Evolutionary conservation across 2,329 filamentous ascomycete genomes (phyloP), one percentile per base, ranked within the genome.

Genomic region (Arthrobotrys conoides): DNA sequence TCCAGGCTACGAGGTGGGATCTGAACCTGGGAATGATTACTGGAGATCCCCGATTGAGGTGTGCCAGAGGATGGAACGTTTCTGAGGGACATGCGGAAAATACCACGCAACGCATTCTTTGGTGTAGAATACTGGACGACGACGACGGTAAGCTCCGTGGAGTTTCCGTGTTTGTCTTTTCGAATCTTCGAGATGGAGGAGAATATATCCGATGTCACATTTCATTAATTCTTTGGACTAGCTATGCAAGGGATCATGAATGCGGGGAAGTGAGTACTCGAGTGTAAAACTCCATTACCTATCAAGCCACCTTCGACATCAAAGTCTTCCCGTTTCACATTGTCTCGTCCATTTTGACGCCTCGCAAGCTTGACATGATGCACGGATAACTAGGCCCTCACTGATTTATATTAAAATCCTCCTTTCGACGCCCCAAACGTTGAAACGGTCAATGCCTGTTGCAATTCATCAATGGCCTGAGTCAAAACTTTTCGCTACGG

Each of bases 61-160:
- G 5, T 30, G 4, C 3, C 12, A 41, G 14, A 3, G 38, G 51
- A 55, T 59, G 53, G 27, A 8, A 59, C 16, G n/a, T 3, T n/a
- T 10, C 5, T 5, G 24, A 14, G n/a, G 16, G 24, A 36, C n/a
- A 5, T 16, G 30, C 57, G 57, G 57, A 61, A 61, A 61, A 61
- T 61, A 61, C 57, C 57, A 61, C 57, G 57, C 57, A 61, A 61
- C 57, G 36, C 57, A 61, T 14, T 61, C 44, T 61, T n/a, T 36
- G 12, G 36, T 44, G 36, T 20, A n/a, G 18, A 27, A 44, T 41
- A 44, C 57, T 36, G 57, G 57, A 55, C 51, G 24, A 55, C 22
- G 27, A 30, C 14, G n/a, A 33, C 57, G 57, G 57, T 12, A 61
- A 36, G 36, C 20, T 24, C 57, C 57, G 57, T 61, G 20, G 20